Percentiles rank a stretch among this genome's conserved stretches.
Conservation (phyloP, 169 alveolate species). For the Miamiensis avidus region DNA sequence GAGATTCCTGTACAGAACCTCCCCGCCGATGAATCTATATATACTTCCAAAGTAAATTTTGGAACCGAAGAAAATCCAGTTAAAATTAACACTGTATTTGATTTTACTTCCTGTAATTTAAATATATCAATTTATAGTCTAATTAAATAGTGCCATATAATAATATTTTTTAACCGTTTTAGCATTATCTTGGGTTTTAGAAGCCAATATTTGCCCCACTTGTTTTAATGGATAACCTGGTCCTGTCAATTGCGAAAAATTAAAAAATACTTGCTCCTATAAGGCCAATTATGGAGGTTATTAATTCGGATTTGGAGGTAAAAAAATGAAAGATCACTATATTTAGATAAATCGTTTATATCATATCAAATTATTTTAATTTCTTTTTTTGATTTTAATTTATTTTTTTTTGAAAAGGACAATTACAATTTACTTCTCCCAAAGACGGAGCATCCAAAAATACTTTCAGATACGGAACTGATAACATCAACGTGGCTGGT, state of each 20-base stretch:
- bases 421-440: background rate
- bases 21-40: background rate
- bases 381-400: no score
- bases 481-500: background rate
- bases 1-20: background rate
- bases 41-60: background rate
- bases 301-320: background rate
- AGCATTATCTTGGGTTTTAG: background rate
- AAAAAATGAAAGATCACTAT: no score
- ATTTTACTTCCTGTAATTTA: background rate
- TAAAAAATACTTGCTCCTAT: background rate
- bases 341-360: no score
- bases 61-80: background rate
- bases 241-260: background rate
- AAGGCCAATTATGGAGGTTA: background rate
- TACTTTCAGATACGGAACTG: background rate
- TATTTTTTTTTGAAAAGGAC: no score
- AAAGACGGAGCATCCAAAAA: background rate
- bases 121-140: background rate
- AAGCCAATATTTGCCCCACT: background rate
- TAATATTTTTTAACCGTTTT: background rate
- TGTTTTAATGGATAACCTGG: background rate
- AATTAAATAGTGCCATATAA: background rate
- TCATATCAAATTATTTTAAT: no score
- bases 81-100: background rate